phyloP scores from a whole-genome alignment of 1,139 yeast genomes.

The Taphrina sp. region DNA sequence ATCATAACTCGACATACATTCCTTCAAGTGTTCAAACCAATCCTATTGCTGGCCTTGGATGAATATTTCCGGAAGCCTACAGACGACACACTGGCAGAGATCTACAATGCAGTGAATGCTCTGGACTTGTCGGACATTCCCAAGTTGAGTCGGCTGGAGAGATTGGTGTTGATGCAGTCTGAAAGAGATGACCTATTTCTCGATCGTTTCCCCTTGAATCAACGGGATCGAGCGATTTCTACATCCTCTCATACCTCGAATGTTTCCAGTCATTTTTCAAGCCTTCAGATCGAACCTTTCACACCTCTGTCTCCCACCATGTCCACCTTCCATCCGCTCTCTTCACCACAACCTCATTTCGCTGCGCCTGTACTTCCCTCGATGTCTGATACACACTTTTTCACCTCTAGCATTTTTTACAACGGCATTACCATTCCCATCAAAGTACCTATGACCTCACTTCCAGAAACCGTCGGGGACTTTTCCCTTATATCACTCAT shows the following conservation, averaged over 20 bases:
- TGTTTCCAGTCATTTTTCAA: slow-evolving; percentile 6
- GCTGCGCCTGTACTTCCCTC: slow-evolving; percentile 12
- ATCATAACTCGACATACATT: slow-evolving; percentile 54
- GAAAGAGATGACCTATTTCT: slow-evolving; percentile 42
- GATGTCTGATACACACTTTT: slow-evolving; percentile 18
- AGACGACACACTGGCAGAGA: slow-evolving; percentile 42
- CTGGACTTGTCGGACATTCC: slow-evolving; percentile 45
- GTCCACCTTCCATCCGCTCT: too few relatives aligned
- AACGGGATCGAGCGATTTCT: slow-evolving; percentile 7
- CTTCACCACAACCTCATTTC: too few relatives aligned
- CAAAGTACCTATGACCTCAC: slow-evolving; percentile 44
- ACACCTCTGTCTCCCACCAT: slow-evolving; percentile 8
- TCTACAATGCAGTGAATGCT: slow-evolving; percentile 48
- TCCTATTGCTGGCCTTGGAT: slow-evolving; percentile 57
- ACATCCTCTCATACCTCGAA: slow-evolving; percentile 15
- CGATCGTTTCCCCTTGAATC: slow-evolving; percentile 41
- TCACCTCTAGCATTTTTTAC: slow-evolving; percentile 7
- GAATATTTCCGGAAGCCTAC: slow-evolving; percentile 44
- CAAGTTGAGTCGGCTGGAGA: slow-evolving; percentile 41
- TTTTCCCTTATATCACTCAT: slow-evolving; percentile 32
- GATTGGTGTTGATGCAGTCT: slow-evolving; percentile 42
- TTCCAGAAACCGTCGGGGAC: slow-evolving; percentile 44
- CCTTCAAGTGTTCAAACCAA: slow-evolving; percentile 59
- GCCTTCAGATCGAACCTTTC: slow-evolving; percentile 2
- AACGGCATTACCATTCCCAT: slow-evolving; percentile 35